Base-by-base conservation (phyloP, 140 eudicot genomes). In the Cichorium intybus region DNA sequence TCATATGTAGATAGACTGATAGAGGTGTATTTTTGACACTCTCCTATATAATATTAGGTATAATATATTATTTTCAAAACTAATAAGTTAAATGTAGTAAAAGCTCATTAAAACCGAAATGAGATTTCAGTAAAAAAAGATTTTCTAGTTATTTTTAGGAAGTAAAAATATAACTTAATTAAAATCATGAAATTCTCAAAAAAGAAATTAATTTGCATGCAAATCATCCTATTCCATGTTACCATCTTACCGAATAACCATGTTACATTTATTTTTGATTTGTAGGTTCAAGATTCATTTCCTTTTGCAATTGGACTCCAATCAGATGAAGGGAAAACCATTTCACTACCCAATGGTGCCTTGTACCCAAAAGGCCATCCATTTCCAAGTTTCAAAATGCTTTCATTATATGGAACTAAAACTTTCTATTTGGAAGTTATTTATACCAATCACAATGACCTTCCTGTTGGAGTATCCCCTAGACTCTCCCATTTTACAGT, bases 201-300 rank as follows among this genome's bases (percentile, higher is more conserved):
- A n/a, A n/a, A n/a, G n/a, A n/a, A n/a, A n/a, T n/a, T n/a, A n/a
- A n/a, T n/a, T n/a, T n/a, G n/a, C n/a, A n/a, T n/a, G n/a, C n/a
- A n/a, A n/a, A n/a, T n/a, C n/a, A n/a, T n/a, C n/a, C n/a, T n/a
- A n/a, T n/a, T n/a, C n/a, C n/a, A n/a, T n/a, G n/a, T n/a, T n/a
- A n/a, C n/a, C n/a, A n/a, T n/a, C 15, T 15, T 41, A 46, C 26
- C 10, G 4, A 33, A 21, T 18, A 43, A 55, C 70, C 57, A 62
- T 39, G 43, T 28, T 33, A 7, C 53, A 35, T 77, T 31, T 28
- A 50, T 17, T 16, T 49, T 23, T 66, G 31, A 12, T 65, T 66
- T 82, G 58, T 88, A 94, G 99, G 95, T 94, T 62, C 90, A 89
- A 78, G 99, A 94, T 72, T 82, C 88, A 33, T 79, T 84, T 69